Base-by-base conservation (phyloP, 2,329 filamentous ascomycete genomes). In the Ascochyta viciae-villosae region DNA sequence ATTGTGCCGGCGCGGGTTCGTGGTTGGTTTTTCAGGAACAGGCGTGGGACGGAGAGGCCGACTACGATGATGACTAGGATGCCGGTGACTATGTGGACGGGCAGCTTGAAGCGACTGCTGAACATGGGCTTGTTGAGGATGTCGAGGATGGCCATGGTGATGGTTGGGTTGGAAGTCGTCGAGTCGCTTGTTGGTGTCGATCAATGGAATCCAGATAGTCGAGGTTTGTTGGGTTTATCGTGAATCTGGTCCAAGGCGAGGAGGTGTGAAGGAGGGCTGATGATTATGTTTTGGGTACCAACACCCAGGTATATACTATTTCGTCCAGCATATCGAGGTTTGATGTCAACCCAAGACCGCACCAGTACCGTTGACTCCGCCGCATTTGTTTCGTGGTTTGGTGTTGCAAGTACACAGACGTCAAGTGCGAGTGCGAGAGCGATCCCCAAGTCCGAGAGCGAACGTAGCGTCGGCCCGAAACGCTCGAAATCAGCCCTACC, bases 81-180 rank as follows among this genome's bases (percentile, higher is more conserved):
- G 29, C 48, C 42, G 34, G 62, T 59, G 33, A 63, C 10, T 26
- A 65, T 23, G 35, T 66, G 63, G 0, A 65, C 29, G 24, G 47
- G 62, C 3, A 66, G 50, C 35, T 57, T 66, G 49, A 56, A 66
- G 1, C 60, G 57, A 27, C 54, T 57, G 37, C 39, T 34, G 45
- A 66, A 64, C 37, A 86, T 10, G 4, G 51, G 43, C 24, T 54
- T 60, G 27, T 63, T 51, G 19, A 65, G 41, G 34, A 64, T 27
- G 26, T 58, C 45, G 31, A 59, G 50, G 10, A 59, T 47, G 34
- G 59, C 48, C 62, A 64, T 64, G 2, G 16, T 35, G 35, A 6
- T 35, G 19, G 6, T 13, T 3, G 37, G 24, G 15, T 5, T 16
- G 10, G 7, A 15, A n/a, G 7, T 7, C 9, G 45, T 10, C 19